A percentile compares a stretch with the other conserved stretches of the same genome.
Evolutionary conservation across 1,284 basidiomycete genomes (phyloP).

Genomic region (Apiotrichum brassicae): DNA sequence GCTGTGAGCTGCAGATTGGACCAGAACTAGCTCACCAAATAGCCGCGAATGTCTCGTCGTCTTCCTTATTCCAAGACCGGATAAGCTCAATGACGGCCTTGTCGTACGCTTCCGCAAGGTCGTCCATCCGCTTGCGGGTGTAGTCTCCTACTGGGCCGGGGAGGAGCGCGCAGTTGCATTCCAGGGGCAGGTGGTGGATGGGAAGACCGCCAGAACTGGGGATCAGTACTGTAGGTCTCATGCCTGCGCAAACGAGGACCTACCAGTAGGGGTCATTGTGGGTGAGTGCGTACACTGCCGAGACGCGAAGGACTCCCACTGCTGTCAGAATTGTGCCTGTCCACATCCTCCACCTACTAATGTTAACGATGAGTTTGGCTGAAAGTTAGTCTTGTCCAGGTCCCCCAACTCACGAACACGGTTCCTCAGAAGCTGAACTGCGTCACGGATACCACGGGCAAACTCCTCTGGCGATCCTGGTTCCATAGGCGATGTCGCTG

Average conservation of each 20-base stretch:
- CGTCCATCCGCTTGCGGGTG: slow-evolving; percentile 42
- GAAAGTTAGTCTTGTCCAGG: background rate
- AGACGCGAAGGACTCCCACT: slow-evolving; percentile 44
- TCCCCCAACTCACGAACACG: slow-evolving; percentile 36
- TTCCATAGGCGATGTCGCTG: slow-evolving; percentile 25
- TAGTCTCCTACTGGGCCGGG: slow-evolving; percentile 41
- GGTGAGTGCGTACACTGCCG: slow-evolving; percentile 42
- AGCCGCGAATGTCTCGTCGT: slow-evolving; percentile 34
- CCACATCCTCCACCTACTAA: slow-evolving; percentile 22
- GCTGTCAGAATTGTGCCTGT: background rate
- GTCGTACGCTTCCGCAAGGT: slow-evolving; percentile 41
- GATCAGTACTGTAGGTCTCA: too few relatives aligned
- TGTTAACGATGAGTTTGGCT: slow-evolving; percentile 39
- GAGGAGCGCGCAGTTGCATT: slow-evolving; percentile 41
- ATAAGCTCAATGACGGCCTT: slow-evolving; percentile 35
- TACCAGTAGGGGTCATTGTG: slow-evolving; percentile 39
- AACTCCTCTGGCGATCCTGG: slow-evolving; percentile 39
- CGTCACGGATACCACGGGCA: slow-evolving; percentile 33
- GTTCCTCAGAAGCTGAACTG: slow-evolving; percentile 35
- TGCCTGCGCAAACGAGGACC: background rate
- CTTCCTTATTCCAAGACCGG: slow-evolving; percentile 33
- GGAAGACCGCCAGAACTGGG: slow-evolving; percentile 25
- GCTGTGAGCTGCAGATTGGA: slow-evolving; percentile 7
- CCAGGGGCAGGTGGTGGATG: slow-evolving; percentile 34
- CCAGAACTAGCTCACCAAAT: slow-evolving; percentile 22